Conservation (phyloP, 441 rosid species). For the Rhodomyrtus psidioides region DNA sequence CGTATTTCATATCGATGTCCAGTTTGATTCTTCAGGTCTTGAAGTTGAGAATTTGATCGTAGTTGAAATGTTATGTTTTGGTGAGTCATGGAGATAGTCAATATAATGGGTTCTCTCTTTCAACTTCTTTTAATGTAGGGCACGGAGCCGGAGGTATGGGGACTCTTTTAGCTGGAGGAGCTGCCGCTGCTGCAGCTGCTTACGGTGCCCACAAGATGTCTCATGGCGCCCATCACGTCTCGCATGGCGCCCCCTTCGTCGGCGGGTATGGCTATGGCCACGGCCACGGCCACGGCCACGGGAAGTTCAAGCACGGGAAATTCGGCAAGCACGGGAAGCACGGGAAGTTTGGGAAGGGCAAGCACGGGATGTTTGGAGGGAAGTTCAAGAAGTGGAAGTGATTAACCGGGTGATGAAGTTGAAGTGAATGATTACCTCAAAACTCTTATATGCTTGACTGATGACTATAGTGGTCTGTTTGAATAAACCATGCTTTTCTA, state of each 20-base stretch:
- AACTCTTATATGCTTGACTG: background rate
- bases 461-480: background rate
- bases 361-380: slow-evolving; percentile 44
- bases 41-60: background rate
- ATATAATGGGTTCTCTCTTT: background rate
- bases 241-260: background rate
- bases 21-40: background rate
- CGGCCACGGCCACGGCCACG: slow-evolving; percentile 5
- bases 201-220: slow-evolving; percentile 5
- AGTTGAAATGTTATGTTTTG: background rate
- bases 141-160: slow-evolving; percentile 17
- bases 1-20: background rate
- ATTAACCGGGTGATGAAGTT: slow-evolving; percentile 2
- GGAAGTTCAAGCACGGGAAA: slow-evolving; percentile 16
- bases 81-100: background rate
- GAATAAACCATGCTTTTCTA: background rate
- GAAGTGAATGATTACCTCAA: background rate
- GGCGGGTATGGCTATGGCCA: background rate
- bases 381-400: slow-evolving; percentile 73
- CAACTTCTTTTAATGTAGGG: background rate
- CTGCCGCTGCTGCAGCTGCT: slow-evolving; percentile 18
- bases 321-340: slow-evolving; percentile 8
- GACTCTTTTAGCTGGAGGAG: slow-evolving; percentile 15
- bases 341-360: slow-evolving; percentile 19
- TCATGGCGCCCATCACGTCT: background rate